Conservation (phyloP, 805 yeast genomes). For the Sungouiozyma intestinalis region DNA sequence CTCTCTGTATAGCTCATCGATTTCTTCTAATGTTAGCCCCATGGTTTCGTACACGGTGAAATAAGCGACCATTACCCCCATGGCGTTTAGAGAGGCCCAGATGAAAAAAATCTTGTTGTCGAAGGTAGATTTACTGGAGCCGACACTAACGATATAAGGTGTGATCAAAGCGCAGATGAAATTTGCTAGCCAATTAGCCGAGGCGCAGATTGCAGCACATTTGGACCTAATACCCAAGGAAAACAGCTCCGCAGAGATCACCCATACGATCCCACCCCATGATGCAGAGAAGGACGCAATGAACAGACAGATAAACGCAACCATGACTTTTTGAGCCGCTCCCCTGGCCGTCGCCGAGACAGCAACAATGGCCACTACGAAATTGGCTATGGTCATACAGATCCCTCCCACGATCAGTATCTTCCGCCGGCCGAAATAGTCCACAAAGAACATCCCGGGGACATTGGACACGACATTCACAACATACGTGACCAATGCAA, state of each 20-base stretch:
- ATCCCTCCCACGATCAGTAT: constrained; percentile 62
- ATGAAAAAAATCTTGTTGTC: constrained; percentile 67
- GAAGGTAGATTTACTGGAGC: constrained; percentile 50
- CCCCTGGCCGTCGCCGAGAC: constrained; percentile 35
- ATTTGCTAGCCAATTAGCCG: constrained; percentile 76
- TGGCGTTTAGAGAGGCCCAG: constrained; percentile 64
- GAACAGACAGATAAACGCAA: constrained; percentile 57
- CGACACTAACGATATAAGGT: constrained; percentile 63
- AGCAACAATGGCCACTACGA: constrained; percentile 61
- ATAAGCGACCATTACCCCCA: constrained; percentile 52
- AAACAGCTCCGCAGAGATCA: constrained; percentile 51
- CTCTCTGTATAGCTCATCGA: constrained; percentile 59
- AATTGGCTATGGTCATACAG: constrained; percentile 58
- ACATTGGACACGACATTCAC: constrained; percentile 73
- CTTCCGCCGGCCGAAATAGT: constrained; percentile 68
- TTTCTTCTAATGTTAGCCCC: constrained; percentile 71
- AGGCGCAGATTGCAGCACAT: constrained; percentile 64
- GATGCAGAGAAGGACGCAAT: constrained; percentile 70
- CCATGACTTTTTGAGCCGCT: constrained; percentile 41
- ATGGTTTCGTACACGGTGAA: constrained; percentile 69
- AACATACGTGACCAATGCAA: constrained; percentile 68
- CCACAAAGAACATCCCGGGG: constrained; percentile 76
- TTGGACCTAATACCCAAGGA: constrained; percentile 67
- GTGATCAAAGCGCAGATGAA: constrained; percentile 66
- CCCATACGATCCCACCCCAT: constrained; percentile 87